Base-by-base conservation (phyloP, 2,329 filamentous ascomycete genomes). In the Ceratocystis destructans region DNA sequence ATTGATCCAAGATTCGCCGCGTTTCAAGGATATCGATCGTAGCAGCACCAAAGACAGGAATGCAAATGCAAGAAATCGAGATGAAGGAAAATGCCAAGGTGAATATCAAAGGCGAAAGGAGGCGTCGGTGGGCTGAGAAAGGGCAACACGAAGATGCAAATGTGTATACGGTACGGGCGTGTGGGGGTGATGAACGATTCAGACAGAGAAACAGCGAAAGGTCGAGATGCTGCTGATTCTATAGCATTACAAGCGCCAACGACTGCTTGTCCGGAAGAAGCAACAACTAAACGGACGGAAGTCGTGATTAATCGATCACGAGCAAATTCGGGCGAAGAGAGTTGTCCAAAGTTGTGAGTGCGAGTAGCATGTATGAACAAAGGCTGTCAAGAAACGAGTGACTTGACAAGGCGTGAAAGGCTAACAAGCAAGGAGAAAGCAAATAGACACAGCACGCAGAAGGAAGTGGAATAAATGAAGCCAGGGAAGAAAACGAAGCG, bases 401-500 rank as follows among this genome's bases (percentile, higher is more conserved):
- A 64, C 64, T 64, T 64, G 62, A 66, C 61, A 44, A 62, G 12
- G 37, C 37, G 41, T 46, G 53, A 20, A 31, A 44, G 17, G 37
- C 28, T 44, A 66, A 64, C 46, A 61, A 20, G 46, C 20, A 22
- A 22, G 31, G 5, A 25, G 61, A 33, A n/a, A 20, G 20, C 37
- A 68, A 63, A 31, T 5, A 28, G 25, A 41, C 20, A 37, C 28
- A 37, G 59, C 61, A 65, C 46, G 17, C 48, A 28, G 48, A 53
- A 53, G 28, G 63, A 33, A 28, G 17, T n/a, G 55, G n/a, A 48
- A 61, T n/a, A 48, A n/a, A 20, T 28, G 46, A 61, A 59, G n/a
- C 44, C 67, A 69, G 68, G 66, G 53, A 44, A 63, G 46, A 66
- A 50, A 66, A 65, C 59, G 68, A 66, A 48, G 63, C 61, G 66